Base-by-base conservation (phyloP, 176 grass and related monocot species). In the Zea luxurians region DNA sequence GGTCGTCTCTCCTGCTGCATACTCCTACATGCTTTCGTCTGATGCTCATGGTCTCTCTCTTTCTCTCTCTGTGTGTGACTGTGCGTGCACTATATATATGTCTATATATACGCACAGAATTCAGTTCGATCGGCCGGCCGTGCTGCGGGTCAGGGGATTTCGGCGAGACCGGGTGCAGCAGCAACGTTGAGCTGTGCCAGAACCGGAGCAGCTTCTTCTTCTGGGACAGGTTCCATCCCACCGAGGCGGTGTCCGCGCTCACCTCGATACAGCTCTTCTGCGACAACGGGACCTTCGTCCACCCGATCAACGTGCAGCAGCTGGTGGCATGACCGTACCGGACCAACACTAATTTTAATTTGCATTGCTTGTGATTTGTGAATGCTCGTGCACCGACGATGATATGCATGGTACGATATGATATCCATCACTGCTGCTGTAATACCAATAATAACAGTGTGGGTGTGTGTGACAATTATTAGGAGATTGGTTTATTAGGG, bases 221-320 rank as follows among this genome's bases (percentile, higher is more conserved):
- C 84, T 97, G 89, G 91, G 94, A 97, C 81, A 35, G 48, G 10
- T 79, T 59, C 55, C 94, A 97, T 55, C 80, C 89, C 8, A 91
- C 91, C 5, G 70, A 93, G 1, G 46, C 75, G 13, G 78, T 70
- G 16, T 88, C 94, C 5, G 46, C 15, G 13, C 11, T 84, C 48
- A 65, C 37, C 53, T 82, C 91, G 8, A 0, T 4, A 1, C 53
- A 6, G 65, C 79, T 97, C 40, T 91, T 82, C 81, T 6, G 1
- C 66, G 89, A 80, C 69, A 72, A 41, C 4, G 75, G 16, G n/a
- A 1, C 18, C 9, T 92, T 78, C 74, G 87, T 92, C 8, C 76
- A 61, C 8, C 94, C 94, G 4, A 75, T 93, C 70, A 97, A 91
- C 70, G 86, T 93, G 64, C 69, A 18, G 69, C 76, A 86, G 73